Conservation (phyloP, 2,329 filamentous ascomycete species). For the Botrytis paeoniae region DNA sequence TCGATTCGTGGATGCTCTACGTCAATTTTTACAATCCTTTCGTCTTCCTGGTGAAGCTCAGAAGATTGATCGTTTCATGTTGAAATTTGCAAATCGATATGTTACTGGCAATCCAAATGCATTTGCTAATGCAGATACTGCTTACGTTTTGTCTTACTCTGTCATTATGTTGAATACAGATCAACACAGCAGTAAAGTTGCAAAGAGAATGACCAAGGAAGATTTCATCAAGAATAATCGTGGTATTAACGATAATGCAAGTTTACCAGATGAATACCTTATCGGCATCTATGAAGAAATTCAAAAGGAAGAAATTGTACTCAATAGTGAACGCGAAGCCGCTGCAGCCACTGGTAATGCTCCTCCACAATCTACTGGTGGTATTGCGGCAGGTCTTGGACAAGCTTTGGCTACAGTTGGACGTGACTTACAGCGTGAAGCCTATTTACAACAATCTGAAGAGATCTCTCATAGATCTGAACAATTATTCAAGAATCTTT, state of each 20-base stretch:
- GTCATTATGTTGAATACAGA: slow-evolving; percentile 97
- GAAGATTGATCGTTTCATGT: slow-evolving; percentile 99
- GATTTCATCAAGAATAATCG: slow-evolving; percentile 99
- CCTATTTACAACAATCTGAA: slow-evolving; percentile 91
- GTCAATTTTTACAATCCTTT: slow-evolving; percentile 91
- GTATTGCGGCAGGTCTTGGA: slow-evolving; percentile 78
- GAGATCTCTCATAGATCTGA: slow-evolving; percentile 74
- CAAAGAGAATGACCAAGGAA: slow-evolving; percentile 84
- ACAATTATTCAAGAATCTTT: slow-evolving; percentile 89
- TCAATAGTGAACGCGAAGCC: slow-evolving; percentile 86
- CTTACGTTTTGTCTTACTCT: slow-evolving; percentile 92
- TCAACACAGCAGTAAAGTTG: slow-evolving; percentile 84
- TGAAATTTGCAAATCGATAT: slow-evolving; percentile 97
- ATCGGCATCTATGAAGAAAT: slow-evolving; percentile 91
- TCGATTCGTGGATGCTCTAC: slow-evolving; percentile 87
- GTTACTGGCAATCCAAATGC: slow-evolving; percentile 93
- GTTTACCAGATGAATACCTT: slow-evolving; percentile 91
- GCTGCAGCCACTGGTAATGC: slow-evolving; percentile 73
- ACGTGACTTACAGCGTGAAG: slow-evolving; percentile 86
- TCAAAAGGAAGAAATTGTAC: slow-evolving; percentile 83
- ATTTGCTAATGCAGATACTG: slow-evolving; percentile 96
- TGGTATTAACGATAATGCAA: slow-evolving; percentile 94
- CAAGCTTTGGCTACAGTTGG: slow-evolving; percentile 90
- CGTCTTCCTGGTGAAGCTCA: slow-evolving; percentile 93
- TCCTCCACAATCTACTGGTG: slow-evolving; percentile 56